Base-by-base conservation (phyloP, 495 filamentous ascomycete species). In the Umbilicaria muhlenbergii region DNA sequence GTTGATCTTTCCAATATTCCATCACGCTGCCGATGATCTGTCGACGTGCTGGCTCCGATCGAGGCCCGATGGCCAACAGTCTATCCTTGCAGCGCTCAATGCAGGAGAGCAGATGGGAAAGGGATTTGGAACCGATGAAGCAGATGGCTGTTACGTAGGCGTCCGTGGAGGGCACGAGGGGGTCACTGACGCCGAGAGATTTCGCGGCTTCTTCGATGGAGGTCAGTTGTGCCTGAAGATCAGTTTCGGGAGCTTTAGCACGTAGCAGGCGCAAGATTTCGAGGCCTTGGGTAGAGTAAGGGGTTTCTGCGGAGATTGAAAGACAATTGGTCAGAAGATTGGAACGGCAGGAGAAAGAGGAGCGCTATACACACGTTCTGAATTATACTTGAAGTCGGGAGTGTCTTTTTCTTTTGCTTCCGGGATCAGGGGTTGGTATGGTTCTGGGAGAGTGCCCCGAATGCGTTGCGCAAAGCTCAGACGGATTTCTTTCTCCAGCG, bases 21-120 rank as follows among this genome's bases (percentile, higher is more conserved):
- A 95, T 80, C 24, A 95, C 89, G 8, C 81, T 83, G 11, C 76
- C 73, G 47, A 96, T 83, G 48, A 99, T 93, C 58, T 99, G 92
- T 42, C 74, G 71, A 15, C 85, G 76, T 2, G 86, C 86, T 16
- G 64, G 65, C 34, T 80, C 71, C 0, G 83, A 89, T 39, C 72
- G 68, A 1, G 75, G 65, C 12, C 85, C 88, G 39, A 89, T 78
- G 38, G 77, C 73, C 2, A 94, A 63, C 3, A 98, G 78, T 10
- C 86, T 81, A 38, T 93, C 88, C 59, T 94, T 95, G 66, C 83
- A 89, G 40, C 91, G 81, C 57, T 98, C 91, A 53, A 98, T 94
- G 61, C 84, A 92, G 12, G 86, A 91, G 18, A 98, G 73, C 10
- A 95, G 84, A 57, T 98, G 91, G 5, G 89, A 95, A 11, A 98